Evolutionary conservation across 768 basidiomycete species (phyloP).

Genomic region (Termitomyces sp.): DNA sequence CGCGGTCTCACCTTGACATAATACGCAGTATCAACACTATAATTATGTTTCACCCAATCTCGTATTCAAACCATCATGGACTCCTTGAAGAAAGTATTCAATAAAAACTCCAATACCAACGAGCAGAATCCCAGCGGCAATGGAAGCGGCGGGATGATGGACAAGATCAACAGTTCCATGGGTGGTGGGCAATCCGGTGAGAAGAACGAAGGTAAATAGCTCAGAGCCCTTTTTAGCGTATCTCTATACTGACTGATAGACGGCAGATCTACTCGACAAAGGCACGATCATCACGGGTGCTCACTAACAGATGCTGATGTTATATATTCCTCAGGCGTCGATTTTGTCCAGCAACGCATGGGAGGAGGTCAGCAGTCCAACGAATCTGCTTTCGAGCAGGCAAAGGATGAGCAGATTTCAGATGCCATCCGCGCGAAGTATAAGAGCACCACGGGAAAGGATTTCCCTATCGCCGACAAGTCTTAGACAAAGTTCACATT

Average conservation of each 20-base stretch:
- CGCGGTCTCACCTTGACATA: neutral
- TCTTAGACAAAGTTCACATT: neutral
- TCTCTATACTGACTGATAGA: neutral
- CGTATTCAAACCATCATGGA: neutral
- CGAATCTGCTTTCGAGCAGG: slow-evolving; percentile 35
- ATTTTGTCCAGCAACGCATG: slow-evolving; percentile 34
- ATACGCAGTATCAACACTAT: neutral
- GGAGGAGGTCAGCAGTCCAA: slow-evolving; percentile 32
- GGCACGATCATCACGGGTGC: neutral
- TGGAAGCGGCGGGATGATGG: neutral
- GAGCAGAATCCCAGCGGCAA: neutral
- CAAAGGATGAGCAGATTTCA: slow-evolving; percentile 37
- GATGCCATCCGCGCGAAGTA: slow-evolving; percentile 29
- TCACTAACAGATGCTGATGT: neutral
- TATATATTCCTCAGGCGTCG: slow-evolving; percentile 20
- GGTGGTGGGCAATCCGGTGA: neutral
- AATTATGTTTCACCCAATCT: neutral
- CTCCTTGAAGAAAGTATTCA: neutral
- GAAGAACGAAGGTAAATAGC: neutral
- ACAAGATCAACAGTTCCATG: neutral
- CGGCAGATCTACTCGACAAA: slow-evolving; percentile 1
- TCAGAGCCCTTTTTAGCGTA: neutral
- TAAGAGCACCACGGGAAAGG: slow-evolving; percentile 29
- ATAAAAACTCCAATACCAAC: neutral
- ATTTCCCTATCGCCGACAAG: slow-evolving; percentile 30